These are phyloP conservation scores for Tympanopsis confertula DNA, from an alignment of 2,329 filamentous ascomycete species.

Conservation along the genomic window DNA sequence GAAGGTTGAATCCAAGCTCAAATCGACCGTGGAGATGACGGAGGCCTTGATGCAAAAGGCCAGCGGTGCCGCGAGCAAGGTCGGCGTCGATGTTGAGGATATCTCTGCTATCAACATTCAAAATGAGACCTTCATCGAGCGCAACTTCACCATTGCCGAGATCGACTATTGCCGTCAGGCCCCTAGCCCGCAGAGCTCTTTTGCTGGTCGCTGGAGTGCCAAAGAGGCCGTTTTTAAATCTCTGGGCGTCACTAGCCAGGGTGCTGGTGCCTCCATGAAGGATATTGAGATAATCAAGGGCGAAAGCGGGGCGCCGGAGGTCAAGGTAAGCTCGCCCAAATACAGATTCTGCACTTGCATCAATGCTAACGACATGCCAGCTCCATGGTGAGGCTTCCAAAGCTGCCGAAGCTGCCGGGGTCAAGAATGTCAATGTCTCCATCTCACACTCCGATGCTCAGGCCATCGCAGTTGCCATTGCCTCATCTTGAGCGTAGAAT, in stretches of 20 bases:
- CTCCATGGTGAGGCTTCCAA: conserved; percentile 74
- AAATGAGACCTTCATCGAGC: conserved; percentile 85
- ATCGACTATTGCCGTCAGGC: conserved; percentile 76
- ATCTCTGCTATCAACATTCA: conserved; percentile 79
- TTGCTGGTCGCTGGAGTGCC: conserved; percentile 89
- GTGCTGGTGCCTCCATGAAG: conserved; percentile 81
- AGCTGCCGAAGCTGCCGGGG: conserved; percentile 73
- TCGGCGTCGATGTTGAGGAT: conserved; percentile 89
- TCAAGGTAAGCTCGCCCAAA: conserved; percentile 54
- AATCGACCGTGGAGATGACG: conserved; percentile 64
- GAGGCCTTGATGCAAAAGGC: conserved; percentile 61
- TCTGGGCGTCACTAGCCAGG: conserved; percentile 73
- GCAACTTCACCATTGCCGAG: conserved; percentile 83
- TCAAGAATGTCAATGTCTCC: conserved; percentile 81
- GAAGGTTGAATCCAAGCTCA: conserved; percentile 37
- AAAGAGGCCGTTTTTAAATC: conserved; percentile 99
- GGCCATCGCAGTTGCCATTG: conserved; percentile 85
- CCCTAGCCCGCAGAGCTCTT: conserved; percentile 73
- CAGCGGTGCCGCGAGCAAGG: conserved; percentile 43
- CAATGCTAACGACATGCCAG: conserved; percentile 42
- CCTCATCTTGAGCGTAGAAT: conserved; percentile 48
- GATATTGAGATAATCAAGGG: conserved; percentile 88
- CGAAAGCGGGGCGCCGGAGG: conserved; percentile 70
- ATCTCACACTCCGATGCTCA: conserved; percentile 94
- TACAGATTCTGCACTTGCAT: conserved; percentile 2